Conservation (phyloP, 2,329 filamentous ascomycete genomes). For the Fusarium lateritium region DNA sequence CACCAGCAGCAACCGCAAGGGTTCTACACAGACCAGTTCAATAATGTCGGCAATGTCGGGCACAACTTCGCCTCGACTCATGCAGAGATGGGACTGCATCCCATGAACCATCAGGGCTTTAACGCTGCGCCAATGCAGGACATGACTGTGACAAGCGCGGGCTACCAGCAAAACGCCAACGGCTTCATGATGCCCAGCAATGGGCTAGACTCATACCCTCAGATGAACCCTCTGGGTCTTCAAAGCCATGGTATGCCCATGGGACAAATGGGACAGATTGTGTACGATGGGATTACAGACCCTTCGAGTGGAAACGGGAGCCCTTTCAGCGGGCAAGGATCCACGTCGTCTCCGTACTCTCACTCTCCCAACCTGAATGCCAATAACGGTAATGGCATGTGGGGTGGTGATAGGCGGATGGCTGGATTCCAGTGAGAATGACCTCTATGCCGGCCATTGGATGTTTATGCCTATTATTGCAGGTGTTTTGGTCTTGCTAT, state of each 20-base stretch:
- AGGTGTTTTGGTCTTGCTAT: neutral
- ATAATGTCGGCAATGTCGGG: constrained; percentile 48
- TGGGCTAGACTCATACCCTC: constrained; percentile 52
- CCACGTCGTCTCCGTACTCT: constrained; percentile 55
- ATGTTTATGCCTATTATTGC: constrained; percentile 9
- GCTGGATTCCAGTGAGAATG: constrained; percentile 30
- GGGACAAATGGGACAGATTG: constrained; percentile 52
- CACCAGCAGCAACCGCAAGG: constrained; percentile 32
- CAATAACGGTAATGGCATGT: constrained; percentile 40
- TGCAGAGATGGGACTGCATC: constrained; percentile 46
- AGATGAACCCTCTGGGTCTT: constrained; percentile 53
- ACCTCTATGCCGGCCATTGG: neutral
- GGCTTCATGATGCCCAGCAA: constrained; percentile 49
- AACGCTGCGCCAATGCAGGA: constrained; percentile 45
- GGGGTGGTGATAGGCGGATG: constrained; percentile 39
- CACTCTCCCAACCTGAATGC: constrained; percentile 53
- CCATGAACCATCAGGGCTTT: constrained; percentile 47
- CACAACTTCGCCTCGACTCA: constrained; percentile 48
- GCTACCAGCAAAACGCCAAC: constrained; percentile 44
- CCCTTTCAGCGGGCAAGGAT: constrained; percentile 56
- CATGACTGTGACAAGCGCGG: constrained; percentile 44
- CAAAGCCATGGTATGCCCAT: constrained; percentile 48
- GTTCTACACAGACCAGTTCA: constrained; percentile 50
- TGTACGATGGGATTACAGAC: constrained; percentile 52
- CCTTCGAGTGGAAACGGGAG: constrained; percentile 54